Base-by-base conservation (phyloP, 345 rosid genomes). In the Bruguiera parviflora region DNA sequence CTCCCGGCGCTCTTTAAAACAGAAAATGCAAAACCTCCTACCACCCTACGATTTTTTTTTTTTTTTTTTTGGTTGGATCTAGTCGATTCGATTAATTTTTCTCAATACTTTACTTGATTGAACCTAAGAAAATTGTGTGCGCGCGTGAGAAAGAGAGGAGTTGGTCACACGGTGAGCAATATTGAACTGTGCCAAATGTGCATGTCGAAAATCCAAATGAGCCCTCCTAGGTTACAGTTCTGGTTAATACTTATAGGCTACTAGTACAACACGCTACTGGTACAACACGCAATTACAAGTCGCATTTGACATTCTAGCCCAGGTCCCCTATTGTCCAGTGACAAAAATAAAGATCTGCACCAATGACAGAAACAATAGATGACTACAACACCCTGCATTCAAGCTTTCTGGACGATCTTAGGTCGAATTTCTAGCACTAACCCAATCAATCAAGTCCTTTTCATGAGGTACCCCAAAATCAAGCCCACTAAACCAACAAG, bases 381-480 rank as follows among this genome's bases (percentile, higher is more conserved):
- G 52, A 74, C 78, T 60, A 57, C 53, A 65, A 49, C 27, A 65
- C 70, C 78, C 52, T 63, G 52, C 58, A 59, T 43, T 32, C 59
- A 75, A 47, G 73, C 59, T 79, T 58, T 70, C 63, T 28, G 53
- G 32, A 67, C 6, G 61, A 58, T 64, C 58, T 39, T n/a, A 46
- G 37, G 15, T 31, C 2, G 55, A 47, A 75, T 24, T 49, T 60
- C 39, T 15, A 5, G 27, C 65, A 56, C 64, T 57, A 49, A 35
- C 65, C 63, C 39, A 58, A 58, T 43, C 10, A 31, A 64, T 89
- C 80, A 90, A 66, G 86, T 69, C 64, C 80, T 83, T 86, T 85
- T 89, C 87, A 91, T 15, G 29, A 91, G 79, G 73, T 87, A 91
- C 32, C 92, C 97, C 84, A 91, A 63, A 63, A 94, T 66, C 81